phyloP scores from a whole-genome alignment of 2,329 filamentous ascomycete genomes.

The Tolypocladium amazonense region DNA sequence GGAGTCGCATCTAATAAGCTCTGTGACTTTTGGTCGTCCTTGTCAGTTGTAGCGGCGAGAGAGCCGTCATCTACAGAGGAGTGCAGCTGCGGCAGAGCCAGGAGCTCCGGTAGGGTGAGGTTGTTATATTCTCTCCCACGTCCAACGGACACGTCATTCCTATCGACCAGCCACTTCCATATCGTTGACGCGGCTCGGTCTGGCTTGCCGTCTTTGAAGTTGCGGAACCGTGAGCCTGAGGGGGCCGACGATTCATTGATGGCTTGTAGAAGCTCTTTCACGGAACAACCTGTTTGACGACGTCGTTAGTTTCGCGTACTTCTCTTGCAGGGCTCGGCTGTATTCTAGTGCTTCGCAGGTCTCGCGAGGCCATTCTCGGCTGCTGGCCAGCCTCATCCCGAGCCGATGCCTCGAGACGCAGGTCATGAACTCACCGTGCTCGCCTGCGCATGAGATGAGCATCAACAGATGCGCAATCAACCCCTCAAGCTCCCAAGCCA shows the following conservation, averaged over 20 bases:
- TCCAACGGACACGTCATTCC: slow-evolving; percentile 25
- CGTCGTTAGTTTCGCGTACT: slow-evolving; percentile 2
- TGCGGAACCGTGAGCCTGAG: slow-evolving; percentile 6
- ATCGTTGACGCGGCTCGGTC: slow-evolving; percentile 19
- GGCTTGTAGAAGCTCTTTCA: slow-evolving; percentile 19
- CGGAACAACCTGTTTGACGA: slow-evolving; percentile 17
- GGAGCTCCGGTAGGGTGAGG: slow-evolving; percentile 26
- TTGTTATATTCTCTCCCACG: slow-evolving; percentile 18
- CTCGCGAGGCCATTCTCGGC: neutral
- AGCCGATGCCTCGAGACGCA: neutral
- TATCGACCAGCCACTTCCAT: slow-evolving; percentile 24
- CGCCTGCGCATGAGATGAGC: slow-evolving; percentile 25
- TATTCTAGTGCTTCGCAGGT: neutral
- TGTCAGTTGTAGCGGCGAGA: neutral
- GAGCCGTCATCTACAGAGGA: neutral
- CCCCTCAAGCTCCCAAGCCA: slow-evolving; percentile 28
- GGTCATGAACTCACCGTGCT: slow-evolving; percentile 20
- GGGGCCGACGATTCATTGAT: slow-evolving; percentile 15
- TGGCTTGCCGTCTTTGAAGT: slow-evolving; percentile 7
- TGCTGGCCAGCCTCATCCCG: neutral
- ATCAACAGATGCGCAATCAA: slow-evolving; percentile 24
- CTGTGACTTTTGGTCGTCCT: neutral
- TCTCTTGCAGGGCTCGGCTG: neutral
- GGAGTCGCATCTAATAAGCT: neutral
- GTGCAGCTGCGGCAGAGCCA: slow-evolving; percentile 9